Evolutionary conservation across 805 yeast species (phyloP).

Genomic region (Ogataea degrootiae): DNA sequence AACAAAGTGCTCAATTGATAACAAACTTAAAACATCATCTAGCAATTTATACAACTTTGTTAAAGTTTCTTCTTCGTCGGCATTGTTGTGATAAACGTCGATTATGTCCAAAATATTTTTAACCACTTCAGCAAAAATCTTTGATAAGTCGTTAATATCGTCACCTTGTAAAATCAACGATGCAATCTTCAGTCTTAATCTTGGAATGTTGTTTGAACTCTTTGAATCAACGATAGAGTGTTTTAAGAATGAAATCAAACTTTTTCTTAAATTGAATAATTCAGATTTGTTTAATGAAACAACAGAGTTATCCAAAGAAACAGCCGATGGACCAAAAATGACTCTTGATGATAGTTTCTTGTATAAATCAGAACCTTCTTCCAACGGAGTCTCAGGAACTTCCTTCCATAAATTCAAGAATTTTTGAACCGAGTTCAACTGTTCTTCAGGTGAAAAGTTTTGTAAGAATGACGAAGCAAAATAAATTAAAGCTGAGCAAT

Average conservation of each 20-base stretch:
- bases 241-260: conserved; percentile 54
- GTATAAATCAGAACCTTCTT: conserved; percentile 32
- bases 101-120: conserved; percentile 35
- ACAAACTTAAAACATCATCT: conserved; percentile 56
- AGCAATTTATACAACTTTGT: conserved; percentile 50
- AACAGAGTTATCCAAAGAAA: conserved; percentile 43
- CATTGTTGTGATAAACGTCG: conserved; percentile 27
- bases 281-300: conserved; percentile 47
- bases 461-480: conserved; percentile 68
- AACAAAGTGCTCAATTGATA: conserved; percentile 74
- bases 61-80: conserved; percentile 33
- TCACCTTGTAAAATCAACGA: conserved; percentile 29
- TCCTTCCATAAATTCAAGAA: conserved; percentile 49
- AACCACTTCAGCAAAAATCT: conserved; percentile 25
- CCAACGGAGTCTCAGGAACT: conserved; percentile 40
- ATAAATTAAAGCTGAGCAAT: conserved; percentile 63
- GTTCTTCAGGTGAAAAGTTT: conserved; percentile 64
- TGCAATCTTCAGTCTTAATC: conserved; percentile 37
- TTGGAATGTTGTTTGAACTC: conserved; percentile 36
- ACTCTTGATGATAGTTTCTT: conserved; percentile 45
- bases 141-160: conserved; percentile 17
- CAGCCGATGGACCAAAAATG: conserved; percentile 57
- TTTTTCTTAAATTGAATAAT: conserved; percentile 41
- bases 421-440: conserved; percentile 48
- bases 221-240: conserved; percentile 40